Conservation (phyloP, 306 rosid species). For the Benincasa hispida region DNA sequence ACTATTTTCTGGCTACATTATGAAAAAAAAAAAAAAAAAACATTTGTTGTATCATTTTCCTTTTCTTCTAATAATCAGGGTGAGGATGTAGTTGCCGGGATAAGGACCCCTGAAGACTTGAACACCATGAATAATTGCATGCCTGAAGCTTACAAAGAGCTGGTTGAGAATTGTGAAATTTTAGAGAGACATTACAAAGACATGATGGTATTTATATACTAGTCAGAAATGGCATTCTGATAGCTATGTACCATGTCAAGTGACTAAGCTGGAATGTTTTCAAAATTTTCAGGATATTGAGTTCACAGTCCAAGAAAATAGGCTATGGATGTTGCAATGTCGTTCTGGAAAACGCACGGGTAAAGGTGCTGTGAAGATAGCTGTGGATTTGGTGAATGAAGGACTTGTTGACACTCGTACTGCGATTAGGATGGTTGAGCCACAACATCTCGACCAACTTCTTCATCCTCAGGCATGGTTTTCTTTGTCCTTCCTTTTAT, state of each 20-base stretch:
- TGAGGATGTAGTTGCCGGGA: slow-evolving; percentile 98
- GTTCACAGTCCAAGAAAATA: slow-evolving; percentile 95
- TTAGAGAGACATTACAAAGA: slow-evolving; percentile 88
- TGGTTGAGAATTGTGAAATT: slow-evolving; percentile 78
- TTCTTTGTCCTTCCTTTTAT: not conserved
- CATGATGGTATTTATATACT: slow-evolving; percentile 60
- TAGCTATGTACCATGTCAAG: not conserved
- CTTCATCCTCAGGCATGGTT: slow-evolving; percentile 81
- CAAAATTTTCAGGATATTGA: slow-evolving; percentile 61
- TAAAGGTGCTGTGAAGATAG: slow-evolving; percentile 84
- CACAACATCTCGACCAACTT: slow-evolving; percentile 88
- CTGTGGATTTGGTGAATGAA: slow-evolving; percentile 82
- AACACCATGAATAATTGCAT: slow-evolving; percentile 66
- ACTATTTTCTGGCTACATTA: slow-evolving; percentile 4
- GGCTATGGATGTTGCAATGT: slow-evolving; percentile 98
- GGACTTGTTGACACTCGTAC: slow-evolving; percentile 61
- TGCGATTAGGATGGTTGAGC: slow-evolving; percentile 89
- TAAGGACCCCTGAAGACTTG: slow-evolving; percentile 86
- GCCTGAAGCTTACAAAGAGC: slow-evolving; percentile 92
- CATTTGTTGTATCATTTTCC: not conserved
- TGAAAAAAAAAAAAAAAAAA: slow-evolving; percentile 10
- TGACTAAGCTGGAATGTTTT: not conserved
- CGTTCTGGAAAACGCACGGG: slow-evolving; percentile 88
- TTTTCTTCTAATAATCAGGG: slow-evolving; percentile 39
- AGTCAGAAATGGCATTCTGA: not conserved